Evolutionary conservation across 2,329 filamentous ascomycete species (phyloP).

Genomic region (Penicillium sp.): DNA sequence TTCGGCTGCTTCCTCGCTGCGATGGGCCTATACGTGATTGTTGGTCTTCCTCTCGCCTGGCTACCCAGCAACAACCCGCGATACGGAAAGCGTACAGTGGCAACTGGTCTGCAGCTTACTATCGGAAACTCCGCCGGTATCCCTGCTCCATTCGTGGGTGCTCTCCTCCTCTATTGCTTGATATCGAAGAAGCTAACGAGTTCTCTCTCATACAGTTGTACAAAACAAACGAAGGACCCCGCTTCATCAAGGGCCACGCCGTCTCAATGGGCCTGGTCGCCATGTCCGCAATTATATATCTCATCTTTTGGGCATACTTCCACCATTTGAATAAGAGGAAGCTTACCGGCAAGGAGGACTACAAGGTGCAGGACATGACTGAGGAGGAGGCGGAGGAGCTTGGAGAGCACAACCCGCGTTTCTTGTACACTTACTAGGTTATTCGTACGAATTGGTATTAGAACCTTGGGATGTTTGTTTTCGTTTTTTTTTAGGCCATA

Average conservation of each 20-base stretch:
- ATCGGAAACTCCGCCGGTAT: conserved; percentile 18
- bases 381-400: conserved; percentile 18
- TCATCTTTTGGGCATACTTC: conserved; percentile 16
- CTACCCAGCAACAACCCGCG: conserved; percentile 17
- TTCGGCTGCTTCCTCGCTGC: conserved; percentile 19
- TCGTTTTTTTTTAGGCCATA: too few relatives aligned
- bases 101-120: conserved; percentile 15
- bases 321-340: conserved; percentile 7
- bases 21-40: conserved; percentile 16
- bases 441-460: background rate
- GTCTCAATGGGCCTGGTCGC: conserved; percentile 13
- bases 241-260: conserved; percentile 15
- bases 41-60: conserved; percentile 16
- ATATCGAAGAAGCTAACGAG: background rate
- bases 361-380: conserved; percentile 6
- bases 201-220: conserved; percentile 6
- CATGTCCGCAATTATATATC: conserved; percentile 12
- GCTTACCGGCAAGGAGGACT: conserved; percentile 5
- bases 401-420: conserved; percentile 17
- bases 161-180: background rate
- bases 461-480: background rate
- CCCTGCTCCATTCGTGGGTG: conserved; percentile 15
- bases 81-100: conserved; percentile 16
- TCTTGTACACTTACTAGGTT: conserved; percentile 13
- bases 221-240: conserved; percentile 16